These are phyloP conservation scores for Camelina neglecta DNA, from an alignment of 345 rosid genomes.

Conservation along the genomic window DNA sequence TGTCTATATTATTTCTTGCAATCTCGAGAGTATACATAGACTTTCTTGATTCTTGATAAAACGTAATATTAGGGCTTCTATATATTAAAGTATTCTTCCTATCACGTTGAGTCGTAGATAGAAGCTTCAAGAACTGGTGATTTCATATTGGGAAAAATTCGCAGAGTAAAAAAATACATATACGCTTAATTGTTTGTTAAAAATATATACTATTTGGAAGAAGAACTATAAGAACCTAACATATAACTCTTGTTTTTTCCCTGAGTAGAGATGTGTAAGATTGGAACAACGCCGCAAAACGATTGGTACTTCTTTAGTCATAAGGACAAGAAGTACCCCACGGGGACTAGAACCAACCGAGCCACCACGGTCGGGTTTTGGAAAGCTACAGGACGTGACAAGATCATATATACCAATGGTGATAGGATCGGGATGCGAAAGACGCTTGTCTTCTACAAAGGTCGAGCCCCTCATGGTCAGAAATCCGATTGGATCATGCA, in stretches of 20 bases:
- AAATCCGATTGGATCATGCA: slow-evolving; percentile 91
- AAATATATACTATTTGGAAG: neutral
- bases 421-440: slow-evolving; percentile 74
- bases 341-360: slow-evolving; percentile 81
- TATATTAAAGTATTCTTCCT: neutral
- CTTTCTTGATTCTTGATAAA: neutral
- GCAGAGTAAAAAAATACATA: neutral
- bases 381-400: slow-evolving; percentile 87
- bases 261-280: slow-evolving; percentile 66
- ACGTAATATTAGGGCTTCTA: neutral
- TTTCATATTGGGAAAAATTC: neutral
- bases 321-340: slow-evolving; percentile 81
- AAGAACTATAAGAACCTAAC: neutral
- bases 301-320: slow-evolving; percentile 89
- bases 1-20: neutral
- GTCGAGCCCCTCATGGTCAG: slow-evolving; percentile 81
- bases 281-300: slow-evolving; percentile 76
- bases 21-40: neutral
- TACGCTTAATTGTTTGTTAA: neutral
- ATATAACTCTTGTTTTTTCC: neutral
- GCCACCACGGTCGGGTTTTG: slow-evolving; percentile 83
- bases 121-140: neutral
- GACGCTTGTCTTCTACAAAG: slow-evolving; percentile 77
- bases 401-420: slow-evolving; percentile 60
- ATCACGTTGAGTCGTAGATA: neutral